phyloP scores from a whole-genome alignment of 1,284 basidiomycete genomes.

The Malassezia japonica region DNA sequence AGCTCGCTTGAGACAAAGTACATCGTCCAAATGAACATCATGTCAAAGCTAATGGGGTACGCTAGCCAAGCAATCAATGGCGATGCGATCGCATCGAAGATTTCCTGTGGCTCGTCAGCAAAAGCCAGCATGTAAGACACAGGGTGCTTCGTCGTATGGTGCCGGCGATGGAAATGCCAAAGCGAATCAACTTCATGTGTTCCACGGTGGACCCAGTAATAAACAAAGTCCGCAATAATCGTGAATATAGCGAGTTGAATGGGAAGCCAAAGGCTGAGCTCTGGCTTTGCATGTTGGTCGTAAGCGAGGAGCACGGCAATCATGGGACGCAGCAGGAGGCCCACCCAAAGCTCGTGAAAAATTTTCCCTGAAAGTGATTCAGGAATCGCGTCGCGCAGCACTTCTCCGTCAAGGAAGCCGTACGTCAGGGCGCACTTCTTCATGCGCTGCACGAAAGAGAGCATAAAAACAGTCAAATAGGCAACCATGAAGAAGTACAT shows the following conservation, averaged over 20 bases:
- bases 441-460: conserved; percentile 18
- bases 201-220: conserved; percentile 36
- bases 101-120: conserved; percentile 36
- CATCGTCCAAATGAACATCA: conserved; percentile 18
- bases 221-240: conserved; percentile 26
- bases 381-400: conserved; percentile 26
- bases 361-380: conserved; percentile 21
- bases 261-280: conserved; percentile 14
- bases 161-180: conserved; percentile 28
- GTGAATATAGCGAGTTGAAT: conserved; percentile 19
- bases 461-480: conserved; percentile 20
- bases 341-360: conserved; percentile 4
- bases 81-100: conserved; percentile 30
- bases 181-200: conserved; percentile 32
- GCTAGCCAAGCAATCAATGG: conserved; percentile 27
- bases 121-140: conserved; percentile 24
- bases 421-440: conserved; percentile 18
- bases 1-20: conserved; percentile 28
- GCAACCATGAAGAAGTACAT: conserved; percentile 23
- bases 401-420: conserved; percentile 30
- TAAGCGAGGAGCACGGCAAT: conserved; percentile 16
- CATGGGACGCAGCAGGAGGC: conserved; percentile 2
- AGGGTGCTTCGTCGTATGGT: conserved; percentile 38
- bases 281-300: conserved; percentile 1
- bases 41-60: conserved; percentile 24